Evolutionary conservation across 495 filamentous ascomycete genomes (phyloP), one percentile per base, ranked within the genome.

Genomic region (Viridothelium virens): DNA sequence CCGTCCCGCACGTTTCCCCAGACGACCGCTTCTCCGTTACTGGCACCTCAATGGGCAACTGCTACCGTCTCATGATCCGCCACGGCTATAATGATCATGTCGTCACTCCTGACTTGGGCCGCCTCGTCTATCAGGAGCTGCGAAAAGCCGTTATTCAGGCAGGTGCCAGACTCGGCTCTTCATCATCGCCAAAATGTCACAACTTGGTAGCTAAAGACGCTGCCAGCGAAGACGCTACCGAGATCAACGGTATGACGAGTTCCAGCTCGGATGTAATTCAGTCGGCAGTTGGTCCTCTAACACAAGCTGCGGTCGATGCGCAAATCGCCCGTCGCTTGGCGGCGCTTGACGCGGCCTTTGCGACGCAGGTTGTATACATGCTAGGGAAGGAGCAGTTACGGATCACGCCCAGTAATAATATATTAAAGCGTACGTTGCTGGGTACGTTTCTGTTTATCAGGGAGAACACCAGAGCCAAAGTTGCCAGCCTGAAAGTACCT

Each of bases 341-440:
- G 48, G 48, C 76, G 2, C 74, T 91, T 0, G 81, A 87, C 33
- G 71, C 76, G 0, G 86, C 86, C 1, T 87, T 81, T 65, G 78
- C 80, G n/a, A 79, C 79, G 37, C 85, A 87, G 69, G 79, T 88
- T 38, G 73, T 89, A 46, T 90, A 91, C 69, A 80, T 91, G 31
- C 79, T 90, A 16, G 88, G 88, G 16, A 91, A 91, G 72, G 88
- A 90, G 68, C 82, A 89, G 77, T 81, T 91, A 81, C 77, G 77
- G 25, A 79, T 90, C 68, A 76, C 75, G 61, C 48, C 66, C 6
- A 76, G 74, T 6, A 80, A 78, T 33, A 77, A 81, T 37, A 71
- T 80, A 39, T 62, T 78, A 38, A 76, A 86, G 12, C 79, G 71
- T 50, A 33, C 83, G 0, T 46, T 85, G 7, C 71, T 91, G 63